phyloP scores from a whole-genome alignment of 345 rosid genomes.

The Cardamine chenopodiifolia region DNA sequence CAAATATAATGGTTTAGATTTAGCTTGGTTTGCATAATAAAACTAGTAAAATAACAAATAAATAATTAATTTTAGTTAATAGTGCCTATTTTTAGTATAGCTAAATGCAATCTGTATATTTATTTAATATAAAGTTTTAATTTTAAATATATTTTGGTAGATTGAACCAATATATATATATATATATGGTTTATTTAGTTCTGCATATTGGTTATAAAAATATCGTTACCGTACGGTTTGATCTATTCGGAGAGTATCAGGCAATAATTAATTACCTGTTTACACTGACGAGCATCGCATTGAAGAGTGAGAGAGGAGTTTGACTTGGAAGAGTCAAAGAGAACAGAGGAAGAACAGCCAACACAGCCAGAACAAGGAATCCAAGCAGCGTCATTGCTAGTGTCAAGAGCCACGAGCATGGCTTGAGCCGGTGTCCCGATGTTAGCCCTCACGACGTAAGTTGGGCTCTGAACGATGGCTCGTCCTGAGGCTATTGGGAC shows the following conservation, averaged over 20 bases:
- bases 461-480: constrained; percentile 76
- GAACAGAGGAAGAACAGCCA: constrained; percentile 69
- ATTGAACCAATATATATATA: too few species aligned
- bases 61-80: not conserved
- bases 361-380: constrained; percentile 76
- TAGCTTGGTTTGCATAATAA: not conserved
- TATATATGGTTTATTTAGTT: not conserved
- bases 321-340: constrained; percentile 56
- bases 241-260: too few species aligned
- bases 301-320: constrained; percentile 56
- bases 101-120: not conserved
- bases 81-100: not conserved
- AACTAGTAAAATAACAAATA: not conserved
- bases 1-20: not conserved
- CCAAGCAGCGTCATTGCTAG: constrained; percentile 90
- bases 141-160: not conserved
- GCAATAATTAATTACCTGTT: constrained; percentile 55
- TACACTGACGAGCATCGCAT: constrained; percentile 77
- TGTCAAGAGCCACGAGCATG: constrained; percentile 86
- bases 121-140: not conserved
- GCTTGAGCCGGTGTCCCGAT: constrained; percentile 87
- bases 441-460: constrained; percentile 70
- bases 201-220: not conserved
- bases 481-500: constrained; percentile 95
- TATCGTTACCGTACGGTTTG: not conserved